Evolutionary conservation across 306 rosid genomes (phyloP).

Genomic region (Trifolium subterraneum): DNA sequence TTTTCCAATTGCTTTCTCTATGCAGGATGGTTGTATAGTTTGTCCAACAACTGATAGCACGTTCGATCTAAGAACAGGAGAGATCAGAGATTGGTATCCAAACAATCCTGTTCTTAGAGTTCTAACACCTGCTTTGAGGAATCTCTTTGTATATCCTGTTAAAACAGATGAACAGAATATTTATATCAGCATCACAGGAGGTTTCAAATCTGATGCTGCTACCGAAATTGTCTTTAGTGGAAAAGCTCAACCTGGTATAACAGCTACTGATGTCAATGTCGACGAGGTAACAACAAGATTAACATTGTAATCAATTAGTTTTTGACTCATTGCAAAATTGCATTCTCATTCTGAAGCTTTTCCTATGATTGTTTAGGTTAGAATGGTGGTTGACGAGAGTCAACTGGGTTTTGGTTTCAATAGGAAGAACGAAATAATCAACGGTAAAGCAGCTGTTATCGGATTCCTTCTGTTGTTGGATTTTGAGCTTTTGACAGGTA

Average conservation of each 20-base stretch:
- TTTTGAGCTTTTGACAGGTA: conserved; percentile 94
- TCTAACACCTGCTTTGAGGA: conserved; percentile 83
- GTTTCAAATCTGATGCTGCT: conserved; percentile 55
- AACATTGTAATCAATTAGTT: not conserved
- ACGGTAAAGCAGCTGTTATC: conserved; percentile 86
- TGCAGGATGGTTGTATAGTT: conserved; percentile 89
- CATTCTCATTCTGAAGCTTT: not conserved
- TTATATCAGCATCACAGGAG: conserved; percentile 68
- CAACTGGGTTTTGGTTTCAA: conserved; percentile 76
- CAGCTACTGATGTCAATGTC: conserved; percentile 82
- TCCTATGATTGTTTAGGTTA: conserved; percentile 57
- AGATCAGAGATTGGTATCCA: conserved; percentile 87
- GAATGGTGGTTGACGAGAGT: conserved; percentile 82
- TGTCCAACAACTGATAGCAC: conserved; percentile 98
- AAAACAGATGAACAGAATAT: conserved; percentile 85
- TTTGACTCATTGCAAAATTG: not conserved
- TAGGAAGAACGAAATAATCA: conserved; percentile 76
- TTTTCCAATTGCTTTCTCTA: conserved; percentile 14
- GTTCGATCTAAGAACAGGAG: conserved; percentile 80
- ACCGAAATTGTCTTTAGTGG: conserved; percentile 91
- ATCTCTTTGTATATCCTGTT: conserved; percentile 67
- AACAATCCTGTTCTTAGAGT: conserved; percentile 87
- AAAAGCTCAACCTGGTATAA: conserved; percentile 89
- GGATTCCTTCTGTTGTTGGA: conserved; percentile 89
- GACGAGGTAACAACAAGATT: conserved; percentile 63